Conservation (phyloP, 2,329 filamentous ascomycete species). For the Stachybotrys chartarum region DNA sequence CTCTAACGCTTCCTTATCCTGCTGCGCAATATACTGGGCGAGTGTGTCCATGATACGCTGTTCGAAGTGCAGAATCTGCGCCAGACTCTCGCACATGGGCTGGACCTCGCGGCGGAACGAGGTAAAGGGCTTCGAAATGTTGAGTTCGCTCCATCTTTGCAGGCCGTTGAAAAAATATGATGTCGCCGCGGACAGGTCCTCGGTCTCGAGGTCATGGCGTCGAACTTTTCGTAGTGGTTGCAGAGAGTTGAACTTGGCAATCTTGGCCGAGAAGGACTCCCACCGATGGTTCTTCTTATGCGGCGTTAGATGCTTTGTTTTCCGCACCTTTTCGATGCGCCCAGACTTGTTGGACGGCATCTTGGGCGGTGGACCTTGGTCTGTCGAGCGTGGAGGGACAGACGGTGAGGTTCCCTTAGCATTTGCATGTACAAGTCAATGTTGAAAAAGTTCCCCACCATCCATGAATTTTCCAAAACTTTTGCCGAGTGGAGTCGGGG, state of each 20-base stretch:
- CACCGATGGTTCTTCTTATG: slow-evolving; percentile 82
- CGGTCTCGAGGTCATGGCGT: slow-evolving; percentile 73
- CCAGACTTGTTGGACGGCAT: slow-evolving; percentile 59
- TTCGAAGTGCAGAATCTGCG: slow-evolving; percentile 88
- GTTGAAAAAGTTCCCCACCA: slow-evolving; percentile 11
- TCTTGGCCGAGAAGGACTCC: slow-evolving; percentile 85
- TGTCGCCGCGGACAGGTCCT: slow-evolving; percentile 67
- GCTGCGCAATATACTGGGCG: slow-evolving; percentile 66
- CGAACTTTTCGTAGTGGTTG: slow-evolving; percentile 88
- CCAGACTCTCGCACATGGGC: slow-evolving; percentile 79
- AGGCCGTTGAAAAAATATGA: slow-evolving; percentile 82
- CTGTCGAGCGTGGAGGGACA: background rate
- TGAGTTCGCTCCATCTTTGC: slow-evolving; percentile 86
- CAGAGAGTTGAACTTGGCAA: slow-evolving; percentile 80
- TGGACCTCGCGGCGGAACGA: slow-evolving; percentile 68
- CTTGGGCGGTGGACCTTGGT: slow-evolving; percentile 23
- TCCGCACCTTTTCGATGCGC: slow-evolving; percentile 61
- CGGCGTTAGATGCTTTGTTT: slow-evolving; percentile 62
- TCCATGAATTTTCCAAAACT: slow-evolving; percentile 20
- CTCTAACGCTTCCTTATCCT: slow-evolving; percentile 75
- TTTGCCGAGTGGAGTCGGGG: slow-evolving; percentile 22
- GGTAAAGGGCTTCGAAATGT: slow-evolving; percentile 75
- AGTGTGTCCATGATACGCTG: slow-evolving; percentile 75
- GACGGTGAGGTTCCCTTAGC: background rate
- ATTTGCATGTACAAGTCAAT: no score